Base-by-base conservation (phyloP, 2,329 filamentous ascomycete species). In the Ustulina deusta region DNA sequence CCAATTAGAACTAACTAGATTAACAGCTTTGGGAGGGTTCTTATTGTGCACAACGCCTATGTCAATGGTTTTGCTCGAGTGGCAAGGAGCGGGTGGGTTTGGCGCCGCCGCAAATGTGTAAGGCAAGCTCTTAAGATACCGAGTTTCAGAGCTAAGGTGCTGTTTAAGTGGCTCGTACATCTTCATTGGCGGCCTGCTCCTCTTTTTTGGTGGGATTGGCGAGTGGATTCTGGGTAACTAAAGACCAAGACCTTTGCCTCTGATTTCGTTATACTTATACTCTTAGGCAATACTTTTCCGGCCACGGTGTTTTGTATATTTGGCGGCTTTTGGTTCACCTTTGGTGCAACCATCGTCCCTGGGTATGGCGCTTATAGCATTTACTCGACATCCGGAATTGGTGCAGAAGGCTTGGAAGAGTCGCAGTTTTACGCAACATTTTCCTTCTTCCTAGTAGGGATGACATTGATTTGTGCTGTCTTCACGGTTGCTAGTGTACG, bases 191-290 rank as follows among this genome's bases (percentile, higher is more conserved):
- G 60, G 51, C 15, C 60, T 63, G 1, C 60, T 63, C 9, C 29
- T 63, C 29, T 27, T 56, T 49, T 40, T 63, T n/a, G 60, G 60
- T 20, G 60, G 60, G 29, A 63, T 63, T 48, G 60, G 60, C 51
- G 60, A 63, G 42, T 63, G 60, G 60, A 63, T 63, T 56, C 27
- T 63, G 15, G 60, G 60, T 63, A 56, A 20, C 17, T 49, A 34
- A 38, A 34, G 3, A 29, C 38, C 6, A 10, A 29, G 27, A 3
- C 6, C 5, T 49, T 27, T 17, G 5, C 17, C 22, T 40, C 20
- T 38, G 4, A 1, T 25, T 32, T 20, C 15, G 13, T 25, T 29
- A 42, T 56, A 20, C 51, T 48, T 48, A 32, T 36, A 29, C n/a
- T 56, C 22, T 17, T 38, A 63, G 11, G 60, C 40, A 63, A 63